Percentiles rank a stretch among this genome's conserved stretches.
Evolutionary conservation across 164 flowering plant genomes (phyloP).

Genomic region (Annona squamosa): DNA sequence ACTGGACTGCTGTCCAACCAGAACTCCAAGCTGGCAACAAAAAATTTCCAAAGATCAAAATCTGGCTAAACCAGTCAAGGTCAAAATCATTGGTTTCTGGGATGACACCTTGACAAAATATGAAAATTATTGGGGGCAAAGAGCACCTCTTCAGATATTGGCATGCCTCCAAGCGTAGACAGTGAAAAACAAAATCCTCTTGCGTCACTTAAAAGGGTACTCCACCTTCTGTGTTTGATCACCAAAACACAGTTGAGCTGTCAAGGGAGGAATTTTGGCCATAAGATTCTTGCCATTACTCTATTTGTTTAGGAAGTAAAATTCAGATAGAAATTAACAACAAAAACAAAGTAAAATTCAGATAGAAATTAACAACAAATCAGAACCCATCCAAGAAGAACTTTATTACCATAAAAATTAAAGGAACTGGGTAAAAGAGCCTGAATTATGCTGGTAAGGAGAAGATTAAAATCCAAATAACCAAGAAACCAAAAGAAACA

Average conservation of each 20-base stretch:
- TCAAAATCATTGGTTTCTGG: background rate
- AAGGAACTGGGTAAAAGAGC: no score
- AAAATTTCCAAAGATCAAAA: constrained; percentile 10
- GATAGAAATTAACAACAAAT: no score
- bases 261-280: background rate
- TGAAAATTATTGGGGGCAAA: background rate
- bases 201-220: background rate
- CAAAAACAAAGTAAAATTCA: no score
- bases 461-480: no score
- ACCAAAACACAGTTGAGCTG: background rate
- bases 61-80: background rate
- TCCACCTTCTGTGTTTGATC: background rate
- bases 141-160: constrained; percentile 2
- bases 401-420: no score
- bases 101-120: background rate
- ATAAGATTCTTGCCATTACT: background rate
- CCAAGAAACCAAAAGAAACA: no score
- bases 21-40: constrained; percentile 34
- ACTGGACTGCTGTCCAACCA: constrained; percentile 28
- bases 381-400: no score
- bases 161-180: constrained; percentile 1
- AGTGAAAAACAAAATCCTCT: background rate
- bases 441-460: no score
- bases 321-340: no score
- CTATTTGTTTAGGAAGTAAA: no score